These are phyloP conservation scores for Pestalotiopsis sp. DNA, from an alignment of 2,329 filamentous ascomycete species.

Conservation along the genomic window DNA sequence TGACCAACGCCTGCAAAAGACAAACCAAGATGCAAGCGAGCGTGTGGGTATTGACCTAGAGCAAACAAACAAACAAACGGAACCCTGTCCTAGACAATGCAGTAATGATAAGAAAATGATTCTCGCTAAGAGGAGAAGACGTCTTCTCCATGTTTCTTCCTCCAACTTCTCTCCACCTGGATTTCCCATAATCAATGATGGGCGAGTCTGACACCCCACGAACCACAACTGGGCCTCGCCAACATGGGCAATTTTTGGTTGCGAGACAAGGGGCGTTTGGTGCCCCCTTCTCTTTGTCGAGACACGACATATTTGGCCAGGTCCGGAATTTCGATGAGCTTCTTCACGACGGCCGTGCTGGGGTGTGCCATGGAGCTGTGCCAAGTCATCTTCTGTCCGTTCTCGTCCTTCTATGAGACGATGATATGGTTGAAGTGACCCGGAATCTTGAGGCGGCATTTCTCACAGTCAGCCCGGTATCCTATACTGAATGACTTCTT, in stretches of 20 bases:
- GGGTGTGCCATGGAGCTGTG: not conserved
- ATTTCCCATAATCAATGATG: not conserved
- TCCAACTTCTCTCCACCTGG: not conserved
- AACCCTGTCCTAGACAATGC: not conserved
- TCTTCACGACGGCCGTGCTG: not conserved
- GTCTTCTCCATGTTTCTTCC: too few relatives aligned
- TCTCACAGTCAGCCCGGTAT: conserved; percentile 77
- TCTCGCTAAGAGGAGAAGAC: not conserved
- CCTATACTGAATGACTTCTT: conserved; percentile 78
- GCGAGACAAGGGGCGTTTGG: not conserved
- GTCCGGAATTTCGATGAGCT: not conserved
- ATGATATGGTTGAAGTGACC: conserved; percentile 84
- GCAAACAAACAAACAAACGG: not conserved
- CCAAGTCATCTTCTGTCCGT: conserved; percentile 3
- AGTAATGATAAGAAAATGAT: not conserved
- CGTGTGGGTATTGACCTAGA: conserved; percentile 4
- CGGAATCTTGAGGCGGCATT: conserved; percentile 73
- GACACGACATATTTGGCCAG: not conserved
- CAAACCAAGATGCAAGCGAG: conserved; percentile 8
- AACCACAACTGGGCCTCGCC: not conserved
- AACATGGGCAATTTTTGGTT: not conserved
- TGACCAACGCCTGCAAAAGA: conserved; percentile 1
- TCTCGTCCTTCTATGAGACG: conserved; percentile 50
- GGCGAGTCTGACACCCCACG: not conserved
- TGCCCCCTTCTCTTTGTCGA: not conserved